Conservation (phyloP, 768 basidiomycete species). For the Kockovaella imperatae region DNA sequence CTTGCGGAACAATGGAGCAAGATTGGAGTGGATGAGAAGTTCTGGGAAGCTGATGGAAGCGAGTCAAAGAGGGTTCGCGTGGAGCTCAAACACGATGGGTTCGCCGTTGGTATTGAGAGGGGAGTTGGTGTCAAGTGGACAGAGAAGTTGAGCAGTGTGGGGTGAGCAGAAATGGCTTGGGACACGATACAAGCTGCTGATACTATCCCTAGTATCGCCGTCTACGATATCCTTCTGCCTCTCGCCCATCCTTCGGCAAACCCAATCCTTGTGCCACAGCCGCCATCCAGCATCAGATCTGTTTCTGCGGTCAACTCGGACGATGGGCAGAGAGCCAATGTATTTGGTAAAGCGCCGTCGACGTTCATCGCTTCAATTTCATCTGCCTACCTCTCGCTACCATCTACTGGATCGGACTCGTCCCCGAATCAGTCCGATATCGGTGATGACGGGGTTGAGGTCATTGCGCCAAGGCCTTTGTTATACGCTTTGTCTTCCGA, state of each 20-base stretch:
- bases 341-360: constrained; percentile 53
- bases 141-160: constrained; percentile 49
- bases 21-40: constrained; percentile 48
- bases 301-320: constrained; percentile 50
- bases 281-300: constrained; percentile 65
- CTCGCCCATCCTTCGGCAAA: constrained; percentile 47
- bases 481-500: constrained; percentile 79
- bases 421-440: constrained; percentile 49
- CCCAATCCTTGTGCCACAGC: constrained; percentile 80
- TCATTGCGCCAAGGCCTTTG: constrained; percentile 8
- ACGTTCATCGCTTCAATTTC: constrained; percentile 64
- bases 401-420: background rate
- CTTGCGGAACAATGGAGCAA: constrained; percentile 65
- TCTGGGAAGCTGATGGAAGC: constrained; percentile 19
- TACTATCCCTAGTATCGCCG: constrained; percentile 23
- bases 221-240: constrained; percentile 42
- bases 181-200: constrained; percentile 49
- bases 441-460: background rate
- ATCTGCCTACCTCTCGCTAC: constrained; percentile 9
- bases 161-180: constrained; percentile 78
- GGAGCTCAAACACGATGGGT: constrained; percentile 40
- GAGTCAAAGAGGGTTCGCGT: constrained; percentile 31
- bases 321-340: no score
- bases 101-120: constrained; percentile 37
- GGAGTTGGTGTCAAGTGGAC: constrained; percentile 37